Conservation (phyloP, 1,284 basidiomycete genomes). For the Tetrapyrgos nigripes region DNA sequence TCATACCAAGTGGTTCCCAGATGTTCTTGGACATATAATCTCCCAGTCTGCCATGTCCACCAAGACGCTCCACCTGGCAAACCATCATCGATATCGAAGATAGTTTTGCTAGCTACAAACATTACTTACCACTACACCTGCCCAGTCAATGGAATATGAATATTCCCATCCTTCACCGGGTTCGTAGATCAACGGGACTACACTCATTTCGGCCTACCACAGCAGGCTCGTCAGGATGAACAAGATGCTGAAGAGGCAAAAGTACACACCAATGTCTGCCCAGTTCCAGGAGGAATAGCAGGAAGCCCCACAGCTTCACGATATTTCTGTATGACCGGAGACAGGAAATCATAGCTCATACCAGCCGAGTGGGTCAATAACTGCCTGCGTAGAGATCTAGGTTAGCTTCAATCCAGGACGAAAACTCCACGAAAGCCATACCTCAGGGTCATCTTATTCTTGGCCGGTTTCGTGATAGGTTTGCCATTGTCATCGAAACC, state of each 20-base stretch:
- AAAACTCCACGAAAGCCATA: background rate
- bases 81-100: no score
- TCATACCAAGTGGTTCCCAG: constrained; percentile 26
- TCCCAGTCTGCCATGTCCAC: background rate
- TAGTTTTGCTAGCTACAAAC: no score
- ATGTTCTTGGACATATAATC: constrained; percentile 23
- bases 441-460: background rate
- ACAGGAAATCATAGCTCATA: background rate
- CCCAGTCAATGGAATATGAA: background rate
- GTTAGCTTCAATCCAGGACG: no score
- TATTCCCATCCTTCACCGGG: background rate
- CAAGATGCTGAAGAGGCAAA: background rate
- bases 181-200: background rate
- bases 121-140: background rate
- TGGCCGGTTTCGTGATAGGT: background rate
- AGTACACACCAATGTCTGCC: background rate
- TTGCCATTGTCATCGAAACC: background rate
- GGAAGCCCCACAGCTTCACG: background rate
- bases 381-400: background rate
- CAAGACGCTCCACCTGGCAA: background rate
- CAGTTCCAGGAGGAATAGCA: background rate
- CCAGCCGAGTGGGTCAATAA: background rate
- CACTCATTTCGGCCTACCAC: background rate
- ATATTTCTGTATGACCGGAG: background rate
- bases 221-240: background rate